These are phyloP conservation scores for Corynascus novoguineensis DNA, from an alignment of 495 filamentous ascomycete genomes.

Conservation along the genomic window DNA sequence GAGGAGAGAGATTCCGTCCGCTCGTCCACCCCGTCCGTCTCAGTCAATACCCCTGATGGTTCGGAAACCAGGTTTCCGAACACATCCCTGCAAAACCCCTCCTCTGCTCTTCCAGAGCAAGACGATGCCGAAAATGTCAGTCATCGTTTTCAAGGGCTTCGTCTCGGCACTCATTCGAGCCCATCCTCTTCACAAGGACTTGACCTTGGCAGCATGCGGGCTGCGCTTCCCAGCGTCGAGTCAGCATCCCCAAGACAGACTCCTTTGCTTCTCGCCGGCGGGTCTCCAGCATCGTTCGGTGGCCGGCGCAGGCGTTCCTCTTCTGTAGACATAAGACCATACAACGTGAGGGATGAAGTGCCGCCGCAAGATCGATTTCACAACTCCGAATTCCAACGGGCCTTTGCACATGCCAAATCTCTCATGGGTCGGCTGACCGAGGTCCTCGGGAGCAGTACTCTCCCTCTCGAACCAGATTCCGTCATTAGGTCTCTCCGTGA, in stretches of 20 bases:
- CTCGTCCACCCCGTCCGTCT: conserved; percentile 3
- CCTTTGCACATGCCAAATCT: conserved; percentile 24
- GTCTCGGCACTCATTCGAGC: background rate
- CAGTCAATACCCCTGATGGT: background rate
- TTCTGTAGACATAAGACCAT: background rate
- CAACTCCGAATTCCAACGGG: conserved; percentile 29
- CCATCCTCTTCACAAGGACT: background rate
- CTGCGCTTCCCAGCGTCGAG: background rate
- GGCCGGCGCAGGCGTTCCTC: background rate
- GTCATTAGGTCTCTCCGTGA: conserved; percentile 29
- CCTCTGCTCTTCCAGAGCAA: background rate
- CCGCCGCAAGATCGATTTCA: conserved; percentile 33
- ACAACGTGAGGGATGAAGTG: conserved; percentile 33
- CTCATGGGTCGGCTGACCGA: conserved; percentile 24
- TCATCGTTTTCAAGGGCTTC: background rate
- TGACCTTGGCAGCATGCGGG: background rate
- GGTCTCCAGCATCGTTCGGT: background rate
- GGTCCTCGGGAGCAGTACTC: conserved; percentile 28
- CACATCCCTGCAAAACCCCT: background rate
- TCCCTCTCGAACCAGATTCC: conserved; percentile 31
- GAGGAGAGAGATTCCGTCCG: background rate
- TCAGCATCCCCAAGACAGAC: background rate
- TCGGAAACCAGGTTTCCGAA: background rate
- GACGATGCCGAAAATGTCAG: background rate
- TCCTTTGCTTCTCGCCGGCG: background rate